Base-by-base conservation (phyloP, 2,329 filamentous ascomycete species). In the Fusarium musae region DNA sequence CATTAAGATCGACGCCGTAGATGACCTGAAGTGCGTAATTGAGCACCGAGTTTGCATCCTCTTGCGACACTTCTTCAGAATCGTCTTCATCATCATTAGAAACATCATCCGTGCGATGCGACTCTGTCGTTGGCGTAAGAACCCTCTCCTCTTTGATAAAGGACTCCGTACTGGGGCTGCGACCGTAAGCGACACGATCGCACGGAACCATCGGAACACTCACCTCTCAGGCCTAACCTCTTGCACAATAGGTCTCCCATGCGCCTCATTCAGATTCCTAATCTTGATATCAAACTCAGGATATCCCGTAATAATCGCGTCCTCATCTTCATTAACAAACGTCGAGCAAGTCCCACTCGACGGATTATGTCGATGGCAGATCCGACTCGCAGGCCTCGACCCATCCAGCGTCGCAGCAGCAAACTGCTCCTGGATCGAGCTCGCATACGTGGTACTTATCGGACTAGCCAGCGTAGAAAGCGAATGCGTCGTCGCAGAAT, bases 401-500 rank as follows among this genome's bases (percentile, higher is more conserved):
- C 63, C 72, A 13, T 74, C 71, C 3, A 79, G 52, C 3, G 72
- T 72, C 23, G 79, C 62, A 6, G 69, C 72, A 6, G 79, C 80
- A 43, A 82, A 79, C 23, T 78, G 72, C 40, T 82, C 80, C 36
- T 80, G 77, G 26, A 82, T 74, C 6, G 82, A 80, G 59, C 79
- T 80, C 40, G 80, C 77, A 64, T 82, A 81, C 11, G 77, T 79
- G 1, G 80, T 82, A 60, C 81, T 83, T 54, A 82, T 77, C 11
- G 82, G 82, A 28, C 80, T 82, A 5, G 80, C 80, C 26, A 83
- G 72, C 0, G 80, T 81, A 5, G 81, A 82, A 6, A 79, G 72
- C 3, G 82, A 84, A 43, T 78, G 81, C 0, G 80, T 81, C 3
- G 83, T 84, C 9, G 82, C 82, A 9, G 82, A 83, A 63, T 84